Conservation (phyloP, 768 basidiomycete genomes). For the Polyporus arcularius region DNA sequence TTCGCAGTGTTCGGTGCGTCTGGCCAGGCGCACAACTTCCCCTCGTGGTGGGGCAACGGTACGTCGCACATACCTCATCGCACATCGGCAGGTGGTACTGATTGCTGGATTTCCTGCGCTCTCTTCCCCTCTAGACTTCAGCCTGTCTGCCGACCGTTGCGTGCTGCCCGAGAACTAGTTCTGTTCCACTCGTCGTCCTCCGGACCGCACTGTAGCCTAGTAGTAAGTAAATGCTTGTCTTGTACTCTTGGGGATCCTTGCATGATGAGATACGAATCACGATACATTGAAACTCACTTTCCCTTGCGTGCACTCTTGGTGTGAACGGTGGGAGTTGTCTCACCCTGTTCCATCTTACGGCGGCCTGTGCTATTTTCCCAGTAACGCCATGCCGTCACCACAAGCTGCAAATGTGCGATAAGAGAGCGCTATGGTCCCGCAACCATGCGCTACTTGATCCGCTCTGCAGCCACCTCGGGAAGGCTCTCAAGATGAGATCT, state of each 20-base stretch:
- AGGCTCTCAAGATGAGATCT: no score
- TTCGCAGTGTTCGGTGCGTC: constrained; percentile 33
- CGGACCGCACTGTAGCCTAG: neutral
- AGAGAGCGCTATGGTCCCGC: no score
- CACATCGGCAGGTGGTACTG: neutral
- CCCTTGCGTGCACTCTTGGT: no score
- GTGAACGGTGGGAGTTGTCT: no score
- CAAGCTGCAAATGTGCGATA: neutral
- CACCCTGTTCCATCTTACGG: neutral
- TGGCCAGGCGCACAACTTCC: constrained; percentile 29
- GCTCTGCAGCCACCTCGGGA: no score
- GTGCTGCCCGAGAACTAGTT: constrained; percentile 18
- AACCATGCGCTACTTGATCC: no score
- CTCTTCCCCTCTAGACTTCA: constrained; percentile 17
- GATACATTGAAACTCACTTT: neutral
- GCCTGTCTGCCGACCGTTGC: constrained; percentile 29
- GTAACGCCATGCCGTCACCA: neutral
- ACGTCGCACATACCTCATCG: neutral
- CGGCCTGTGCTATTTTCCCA: neutral
- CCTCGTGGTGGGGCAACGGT: constrained; percentile 31
- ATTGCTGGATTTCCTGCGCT: neutral
- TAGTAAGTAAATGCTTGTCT: neutral
- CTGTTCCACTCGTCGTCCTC: neutral
- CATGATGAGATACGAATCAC: constrained; percentile 6
- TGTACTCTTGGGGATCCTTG: neutral